Conservation (phyloP, 805 yeast species). For the Saturnispora mendoncae region DNA sequence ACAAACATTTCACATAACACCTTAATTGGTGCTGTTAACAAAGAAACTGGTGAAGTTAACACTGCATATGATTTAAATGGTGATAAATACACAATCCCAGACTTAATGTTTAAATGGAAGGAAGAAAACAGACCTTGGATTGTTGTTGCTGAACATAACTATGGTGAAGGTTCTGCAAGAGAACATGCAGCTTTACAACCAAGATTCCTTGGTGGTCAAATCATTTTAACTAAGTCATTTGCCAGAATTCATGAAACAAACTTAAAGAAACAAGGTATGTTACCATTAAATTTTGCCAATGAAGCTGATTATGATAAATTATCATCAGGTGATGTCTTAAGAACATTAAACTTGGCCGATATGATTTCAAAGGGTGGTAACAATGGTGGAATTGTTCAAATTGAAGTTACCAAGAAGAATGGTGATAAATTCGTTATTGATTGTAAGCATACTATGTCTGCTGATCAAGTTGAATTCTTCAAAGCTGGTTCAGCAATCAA, state of each 20-base stretch:
- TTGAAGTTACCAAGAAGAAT: constrained; percentile 64
- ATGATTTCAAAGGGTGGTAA: constrained; percentile 75
- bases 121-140: constrained; percentile 78
- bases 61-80: constrained; percentile 83
- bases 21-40: constrained; percentile 91
- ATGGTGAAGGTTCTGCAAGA: constrained; percentile 99
- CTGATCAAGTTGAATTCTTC: constrained; percentile 92
- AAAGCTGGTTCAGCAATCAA: constrained; percentile 97
- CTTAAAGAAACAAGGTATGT: constrained; percentile 95
- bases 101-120: constrained; percentile 93
- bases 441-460: constrained; percentile 93
- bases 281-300: constrained; percentile 87
- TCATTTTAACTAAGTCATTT: constrained; percentile 85
- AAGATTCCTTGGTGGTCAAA: constrained; percentile 84
- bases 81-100: constrained; percentile 75
- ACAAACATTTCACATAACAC: constrained; percentile 95
- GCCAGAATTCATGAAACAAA: constrained; percentile 98
- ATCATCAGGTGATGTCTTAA: constrained; percentile 66
- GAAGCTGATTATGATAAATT: constrained; percentile 83
- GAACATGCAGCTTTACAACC: constrained; percentile 98
- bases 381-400: constrained; percentile 72
- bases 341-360: constrained; percentile 65
- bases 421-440: constrained; percentile 65
- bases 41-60: constrained; percentile 95
- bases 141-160: constrained; percentile 95